Evolutionary conservation across 176 grass and related monocot species (phyloP).

Genomic region (Hyparrhenia diplandra): DNA sequence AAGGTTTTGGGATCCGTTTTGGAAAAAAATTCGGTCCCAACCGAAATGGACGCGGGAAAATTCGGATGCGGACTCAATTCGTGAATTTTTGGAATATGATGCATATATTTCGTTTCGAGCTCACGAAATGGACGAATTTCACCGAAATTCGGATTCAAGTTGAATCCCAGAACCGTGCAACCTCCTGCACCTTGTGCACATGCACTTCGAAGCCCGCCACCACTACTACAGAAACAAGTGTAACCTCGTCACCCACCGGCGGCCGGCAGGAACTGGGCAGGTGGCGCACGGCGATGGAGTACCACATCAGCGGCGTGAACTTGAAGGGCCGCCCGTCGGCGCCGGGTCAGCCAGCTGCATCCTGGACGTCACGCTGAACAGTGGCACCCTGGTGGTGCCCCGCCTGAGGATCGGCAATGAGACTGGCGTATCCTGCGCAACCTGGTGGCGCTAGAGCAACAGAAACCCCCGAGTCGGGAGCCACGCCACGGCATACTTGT

Average conservation of each 20-base stretch:
- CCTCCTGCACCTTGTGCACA: not conserved
- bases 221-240: too few species aligned
- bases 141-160: too few species aligned
- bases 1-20: too few species aligned
- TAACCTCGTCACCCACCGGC: not conserved
- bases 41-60: too few species aligned
- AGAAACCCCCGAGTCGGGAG: not conserved
- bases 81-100: too few species aligned
- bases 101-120: too few species aligned
- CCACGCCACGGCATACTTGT: slow-evolving; percentile 22
- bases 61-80: too few species aligned
- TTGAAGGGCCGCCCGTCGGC: not conserved
- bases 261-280: not conserved
- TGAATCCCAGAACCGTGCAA: too few species aligned
- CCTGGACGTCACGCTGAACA: not conserved
- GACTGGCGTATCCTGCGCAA: slow-evolving; percentile 14
- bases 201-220: not conserved
- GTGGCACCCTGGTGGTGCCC: not conserved
- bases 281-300: slow-evolving; percentile 15
- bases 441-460: slow-evolving; percentile 20
- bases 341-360: not conserved
- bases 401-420: not conserved
- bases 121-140: too few species aligned
- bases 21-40: too few species aligned
- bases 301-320: not conserved